Percentiles rank a stretch among this genome's conserved stretches.
phyloP scores from a whole-genome alignment of 257 asterid genomes.

The Nyctanthes arbortristis region DNA sequence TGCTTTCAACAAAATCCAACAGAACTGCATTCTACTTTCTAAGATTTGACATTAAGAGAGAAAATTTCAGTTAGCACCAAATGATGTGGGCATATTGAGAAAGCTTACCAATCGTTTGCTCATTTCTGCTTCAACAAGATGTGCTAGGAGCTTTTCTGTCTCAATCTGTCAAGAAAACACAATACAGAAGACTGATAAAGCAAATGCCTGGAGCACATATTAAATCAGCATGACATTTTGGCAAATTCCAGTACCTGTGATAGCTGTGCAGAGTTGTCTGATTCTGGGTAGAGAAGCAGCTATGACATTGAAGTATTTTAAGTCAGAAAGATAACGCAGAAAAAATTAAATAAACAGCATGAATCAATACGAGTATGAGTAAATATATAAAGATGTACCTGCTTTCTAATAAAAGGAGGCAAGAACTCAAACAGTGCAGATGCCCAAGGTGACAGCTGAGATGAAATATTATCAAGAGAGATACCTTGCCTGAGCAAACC shows the following conservation, averaged over 20 bases:
- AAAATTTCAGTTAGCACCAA: background rate
- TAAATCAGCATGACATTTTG: constrained; percentile 1
- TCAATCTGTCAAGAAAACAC: constrained; percentile 60
- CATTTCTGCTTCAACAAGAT: constrained; percentile 94
- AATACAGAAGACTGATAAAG: constrained; percentile 5
- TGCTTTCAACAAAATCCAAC: no score
- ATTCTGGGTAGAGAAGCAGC: constrained; percentile 92
- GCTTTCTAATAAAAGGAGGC: constrained; percentile 83
- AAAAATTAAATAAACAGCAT: background rate
- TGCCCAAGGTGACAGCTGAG: constrained; percentile 98
- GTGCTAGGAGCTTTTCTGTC: constrained; percentile 95
- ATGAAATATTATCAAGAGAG: constrained; percentile 72
- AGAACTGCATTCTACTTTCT: background rate
- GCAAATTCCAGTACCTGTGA: constrained; percentile 68
- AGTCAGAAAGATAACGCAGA: constrained; percentile 18
- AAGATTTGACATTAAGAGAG: background rate
- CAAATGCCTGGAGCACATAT: constrained; percentile 7
- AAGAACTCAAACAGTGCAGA: constrained; percentile 87
- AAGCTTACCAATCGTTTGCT: constrained; percentile 71
- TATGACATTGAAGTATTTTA: constrained; percentile 33
- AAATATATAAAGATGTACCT: constrained; percentile 44
- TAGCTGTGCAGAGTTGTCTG: constrained; percentile 97
- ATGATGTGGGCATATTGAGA: constrained; percentile 13
- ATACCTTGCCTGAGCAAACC: constrained; percentile 81
- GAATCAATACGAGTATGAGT: background rate